Evolutionary conservation across 805 yeast genomes (phyloP).

Genomic region (Candida hungchunana): DNA sequence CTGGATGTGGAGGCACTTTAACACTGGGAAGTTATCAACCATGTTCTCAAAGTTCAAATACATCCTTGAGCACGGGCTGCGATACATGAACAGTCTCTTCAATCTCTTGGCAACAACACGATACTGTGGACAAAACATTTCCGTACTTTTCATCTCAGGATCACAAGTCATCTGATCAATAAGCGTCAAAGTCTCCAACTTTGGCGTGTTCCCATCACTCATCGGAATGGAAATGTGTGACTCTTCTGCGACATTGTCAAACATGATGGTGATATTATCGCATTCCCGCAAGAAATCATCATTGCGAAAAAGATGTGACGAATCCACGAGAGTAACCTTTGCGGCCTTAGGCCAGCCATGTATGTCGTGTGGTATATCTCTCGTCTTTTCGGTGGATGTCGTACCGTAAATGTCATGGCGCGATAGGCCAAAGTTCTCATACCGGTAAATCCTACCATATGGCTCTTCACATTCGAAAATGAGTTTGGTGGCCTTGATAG

Average conservation of each 20-base stretch:
- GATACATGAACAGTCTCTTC: slow-evolving; percentile 1
- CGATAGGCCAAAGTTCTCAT: slow-evolving; percentile 2
- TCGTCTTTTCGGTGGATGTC: background rate
- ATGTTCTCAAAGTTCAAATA: slow-evolving; percentile 2
- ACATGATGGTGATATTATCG: background rate
- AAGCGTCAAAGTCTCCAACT: slow-evolving; percentile 2
- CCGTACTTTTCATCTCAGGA: background rate
- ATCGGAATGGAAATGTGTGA: slow-evolving; percentile 1
- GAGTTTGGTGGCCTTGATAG: background rate
- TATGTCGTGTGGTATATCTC: background rate
- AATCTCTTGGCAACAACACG: slow-evolving; percentile 1
- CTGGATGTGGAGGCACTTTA: slow-evolving; percentile 4
- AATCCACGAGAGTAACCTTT: slow-evolving; percentile 3
- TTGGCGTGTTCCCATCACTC: background rate
- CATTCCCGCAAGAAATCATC: slow-evolving; percentile 1
- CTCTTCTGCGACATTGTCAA: slow-evolving; percentile 1
- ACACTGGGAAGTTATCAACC: slow-evolving; percentile 3
- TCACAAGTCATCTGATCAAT: slow-evolving; percentile 2
- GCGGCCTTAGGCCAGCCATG: slow-evolving; percentile 10
- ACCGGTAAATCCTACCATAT: background rate
- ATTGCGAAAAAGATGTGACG: slow-evolving; percentile 2
- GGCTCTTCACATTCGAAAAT: background rate
- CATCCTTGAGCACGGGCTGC: background rate
- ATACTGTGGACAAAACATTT: slow-evolving; percentile 1
- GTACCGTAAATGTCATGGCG: too few species aligned